A percentile compares a stretch with the other conserved stretches of the same genome.
Conservation (phyloP, 2,329 filamentous ascomycete genomes). For the Thielaviopsis populi region DNA sequence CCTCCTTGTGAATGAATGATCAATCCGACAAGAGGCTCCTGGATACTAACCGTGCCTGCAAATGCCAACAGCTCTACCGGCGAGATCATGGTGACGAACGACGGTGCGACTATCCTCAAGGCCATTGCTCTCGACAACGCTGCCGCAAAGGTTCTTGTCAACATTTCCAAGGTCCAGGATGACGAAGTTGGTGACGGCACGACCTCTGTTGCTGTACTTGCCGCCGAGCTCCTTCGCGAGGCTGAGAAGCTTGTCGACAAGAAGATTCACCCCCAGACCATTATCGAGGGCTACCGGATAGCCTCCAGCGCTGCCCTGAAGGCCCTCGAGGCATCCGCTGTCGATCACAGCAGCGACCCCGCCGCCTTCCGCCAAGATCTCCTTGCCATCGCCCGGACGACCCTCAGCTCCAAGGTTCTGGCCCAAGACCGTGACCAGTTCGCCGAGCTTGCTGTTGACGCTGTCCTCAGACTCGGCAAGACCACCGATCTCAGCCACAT, state of each 20-base stretch:
- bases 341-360: slow-evolving; percentile 75
- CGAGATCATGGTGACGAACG: slow-evolving; percentile 97
- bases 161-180: slow-evolving; percentile 98
- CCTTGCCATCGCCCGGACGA: slow-evolving; percentile 80
- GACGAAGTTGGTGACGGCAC: slow-evolving; percentile 97
- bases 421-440: slow-evolving; percentile 90
- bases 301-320: slow-evolving; percentile 76
- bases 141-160: slow-evolving; percentile 93
- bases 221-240: slow-evolving; percentile 86
- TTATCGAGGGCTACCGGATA: slow-evolving; percentile 98
- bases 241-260: slow-evolving; percentile 94
- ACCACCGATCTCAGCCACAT: slow-evolving; percentile 94
- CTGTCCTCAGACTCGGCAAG: slow-evolving; percentile 75
- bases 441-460: slow-evolving; percentile 74
- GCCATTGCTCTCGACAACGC: slow-evolving; percentile 97
- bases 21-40: slow-evolving; percentile 1
- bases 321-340: slow-evolving; percentile 68
- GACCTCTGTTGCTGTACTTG: slow-evolving; percentile 91
- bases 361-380: slow-evolving; percentile 82
- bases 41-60: not conserved
- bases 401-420: slow-evolving; percentile 91
- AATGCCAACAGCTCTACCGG: slow-evolving; percentile 57
- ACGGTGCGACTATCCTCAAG: slow-evolving; percentile 96
- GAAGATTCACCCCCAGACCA: slow-evolving; percentile 98
- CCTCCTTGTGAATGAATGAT: not conserved